phyloP scores from a whole-genome alignment of 1,284 basidiomycete genomes.

The Limonomyces culmigenus region DNA sequence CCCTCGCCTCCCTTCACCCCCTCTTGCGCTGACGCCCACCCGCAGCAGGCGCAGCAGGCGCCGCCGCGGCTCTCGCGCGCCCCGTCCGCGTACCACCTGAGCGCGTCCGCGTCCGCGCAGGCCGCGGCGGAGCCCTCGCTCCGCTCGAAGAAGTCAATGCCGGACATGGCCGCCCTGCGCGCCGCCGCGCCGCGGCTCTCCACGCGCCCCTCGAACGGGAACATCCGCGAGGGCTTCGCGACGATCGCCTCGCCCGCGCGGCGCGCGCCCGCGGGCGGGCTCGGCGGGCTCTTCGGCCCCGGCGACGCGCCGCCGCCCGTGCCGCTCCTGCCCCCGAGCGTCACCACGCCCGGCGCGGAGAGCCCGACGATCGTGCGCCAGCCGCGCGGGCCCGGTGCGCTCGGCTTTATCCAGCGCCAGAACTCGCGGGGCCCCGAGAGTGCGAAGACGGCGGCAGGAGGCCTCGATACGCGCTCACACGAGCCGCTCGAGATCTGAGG shows the following conservation, averaged over 20 bases:
- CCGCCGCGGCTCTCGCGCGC: conserved; percentile 48
- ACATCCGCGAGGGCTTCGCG: conserved; percentile 83
- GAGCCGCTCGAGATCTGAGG: conserved; percentile 69
- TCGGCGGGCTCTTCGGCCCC: conserved; percentile 35
- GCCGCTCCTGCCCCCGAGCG: conserved; percentile 47
- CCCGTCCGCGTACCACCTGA: conserved; percentile 47
- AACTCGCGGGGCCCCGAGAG: conserved; percentile 32
- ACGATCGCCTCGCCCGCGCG: conserved; percentile 71
- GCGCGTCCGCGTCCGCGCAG: conserved; percentile 30
- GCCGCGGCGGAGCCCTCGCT: conserved; percentile 35
- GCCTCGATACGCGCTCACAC: conserved; percentile 66
- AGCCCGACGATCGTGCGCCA: conserved; percentile 54
- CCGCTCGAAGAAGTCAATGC: conserved; percentile 92
- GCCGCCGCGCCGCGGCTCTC: conserved; percentile 65
- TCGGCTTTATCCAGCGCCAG: conserved; percentile 52
- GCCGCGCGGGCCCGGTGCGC: conserved; percentile 54
- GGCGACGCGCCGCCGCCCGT: conserved; percentile 49
- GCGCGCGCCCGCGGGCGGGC: conserved; percentile 45
- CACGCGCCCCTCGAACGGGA: conserved; percentile 76
- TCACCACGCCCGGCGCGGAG: conserved; percentile 21
- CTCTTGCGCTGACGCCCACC: conserved; percentile 7
- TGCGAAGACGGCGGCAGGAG: conserved; percentile 35
- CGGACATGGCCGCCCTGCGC: conserved; percentile 75
- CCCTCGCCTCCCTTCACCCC: conserved; percentile 7
- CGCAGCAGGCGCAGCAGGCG: conserved; percentile 17